Evolutionary conservation across 768 basidiomycete species (phyloP).

Genomic region (Austroboletus eburneus): DNA sequence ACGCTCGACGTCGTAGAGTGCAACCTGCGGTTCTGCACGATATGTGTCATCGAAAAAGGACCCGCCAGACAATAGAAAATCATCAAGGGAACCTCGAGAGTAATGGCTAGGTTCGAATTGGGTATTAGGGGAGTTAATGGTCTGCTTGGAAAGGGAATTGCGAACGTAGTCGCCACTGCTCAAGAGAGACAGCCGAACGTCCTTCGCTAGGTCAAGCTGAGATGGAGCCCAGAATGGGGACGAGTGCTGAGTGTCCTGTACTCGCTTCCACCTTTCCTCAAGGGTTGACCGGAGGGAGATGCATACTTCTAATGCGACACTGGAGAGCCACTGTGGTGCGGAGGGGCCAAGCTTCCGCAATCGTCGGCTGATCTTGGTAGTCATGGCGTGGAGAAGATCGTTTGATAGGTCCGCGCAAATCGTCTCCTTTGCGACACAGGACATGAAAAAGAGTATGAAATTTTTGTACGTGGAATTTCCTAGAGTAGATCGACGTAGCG

Average conservation of each 20-base stretch:
- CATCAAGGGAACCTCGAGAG: constrained; percentile 6
- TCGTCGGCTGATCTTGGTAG: neutral
- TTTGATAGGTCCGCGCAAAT: neutral
- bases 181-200: neutral
- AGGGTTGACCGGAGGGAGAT: neutral
- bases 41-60: constrained; percentile 6
- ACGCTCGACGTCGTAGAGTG: constrained; percentile 29
- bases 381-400: neutral
- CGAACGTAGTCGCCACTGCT: neutral
- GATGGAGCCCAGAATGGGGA: constrained; percentile 30
- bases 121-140: rapidly evolving
- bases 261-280: neutral
- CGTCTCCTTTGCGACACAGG: constrained; percentile 6
- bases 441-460: constrained; percentile 29
- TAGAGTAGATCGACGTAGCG: constrained; percentile 17
- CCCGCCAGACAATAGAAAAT: neutral
- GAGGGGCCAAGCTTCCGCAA: neutral
- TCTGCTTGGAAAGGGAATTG: neutral
- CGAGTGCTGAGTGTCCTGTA: neutral
- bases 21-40: constrained; percentile 5
- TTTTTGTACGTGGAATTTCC: constrained; percentile 24
- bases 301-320: neutral
- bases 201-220: constrained; percentile 14
- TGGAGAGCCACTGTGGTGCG: neutral
- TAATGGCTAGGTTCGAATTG: constrained; percentile 1